Base-by-base conservation (phyloP, 768 basidiomycete genomes). In the Leccinum fibrillosum region DNA sequence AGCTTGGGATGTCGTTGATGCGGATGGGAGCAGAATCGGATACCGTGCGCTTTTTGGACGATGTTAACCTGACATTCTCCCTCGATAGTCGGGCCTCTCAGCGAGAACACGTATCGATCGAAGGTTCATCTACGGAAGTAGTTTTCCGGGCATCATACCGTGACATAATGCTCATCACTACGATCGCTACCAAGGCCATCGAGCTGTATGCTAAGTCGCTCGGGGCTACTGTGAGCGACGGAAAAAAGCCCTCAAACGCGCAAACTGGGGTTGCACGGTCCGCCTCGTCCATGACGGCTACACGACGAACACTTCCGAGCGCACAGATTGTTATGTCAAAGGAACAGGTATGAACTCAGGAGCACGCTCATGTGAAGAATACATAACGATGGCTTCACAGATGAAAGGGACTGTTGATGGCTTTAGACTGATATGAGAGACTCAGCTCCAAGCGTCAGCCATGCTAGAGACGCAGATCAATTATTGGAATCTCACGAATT, bases 401-500 rank as follows among this genome's bases (percentile, higher is more conserved):
- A 77, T 97, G 61, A 90, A 88, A 69, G 91, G 85, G 0, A 86
- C 85, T 1, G 84, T 97, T 58, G 94, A 95, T 57, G 96, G 95
- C 2, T 92, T 99, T 76, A 88, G 94, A 57, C 77, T 63, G 45
- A 58, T 57, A 21, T 12, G 49, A 2, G 23, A 23, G 39, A 60
- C 32, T 11, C 61, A 98, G 96, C 75, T 98, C 48, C 88, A 89
- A 68, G 90, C 92, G 5, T 86, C 88, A 6, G 89, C 90, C 1
- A 87, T 89, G 0, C 77, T 98, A 66, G 86, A 88, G 23, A 87
- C 86, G 3, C 85, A 88, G 52, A 88, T 97, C 70, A 93, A 86
- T 58, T 99, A 97, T 67, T 99, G 94, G 92, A 99, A 99, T 72
- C 74, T 98, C 52, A 87, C 88, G 23, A 98, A 97, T 69, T 98